phyloP scores from a whole-genome alignment of 2,329 filamentous ascomycete genomes.

The Cladophialophora chaetospira region DNA sequence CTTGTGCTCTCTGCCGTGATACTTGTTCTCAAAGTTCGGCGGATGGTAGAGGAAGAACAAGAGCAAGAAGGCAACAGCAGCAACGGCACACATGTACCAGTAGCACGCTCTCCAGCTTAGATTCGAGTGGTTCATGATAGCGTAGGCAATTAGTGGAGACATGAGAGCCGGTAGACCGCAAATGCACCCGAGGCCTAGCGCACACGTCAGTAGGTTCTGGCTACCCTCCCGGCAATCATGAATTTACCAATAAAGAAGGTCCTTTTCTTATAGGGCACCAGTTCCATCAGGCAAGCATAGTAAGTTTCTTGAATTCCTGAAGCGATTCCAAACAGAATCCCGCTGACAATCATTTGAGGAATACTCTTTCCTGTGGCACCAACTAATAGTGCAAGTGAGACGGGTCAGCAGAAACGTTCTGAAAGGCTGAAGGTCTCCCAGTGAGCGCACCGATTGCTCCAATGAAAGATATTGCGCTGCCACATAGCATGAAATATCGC shows the following conservation, averaged over 20 bases:
- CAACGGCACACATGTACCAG: constrained; percentile 33
- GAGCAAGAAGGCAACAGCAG: constrained; percentile 14
- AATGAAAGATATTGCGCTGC: constrained; percentile 40
- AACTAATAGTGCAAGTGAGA: no score
- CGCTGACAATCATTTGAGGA: constrained; percentile 42
- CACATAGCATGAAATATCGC: constrained; percentile 39
- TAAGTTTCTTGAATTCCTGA: constrained; percentile 45
- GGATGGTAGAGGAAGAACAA: constrained; percentile 50
- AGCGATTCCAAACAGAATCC: constrained; percentile 42
- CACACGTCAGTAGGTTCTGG: not conserved
- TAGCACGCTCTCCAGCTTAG: constrained; percentile 54
- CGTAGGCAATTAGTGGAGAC: constrained; percentile 52
- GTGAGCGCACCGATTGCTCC: constrained; percentile 38
- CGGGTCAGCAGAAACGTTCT: not conserved
- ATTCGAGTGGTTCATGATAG: constrained; percentile 46
- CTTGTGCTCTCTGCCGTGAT: constrained; percentile 35
- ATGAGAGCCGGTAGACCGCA: constrained; percentile 35
- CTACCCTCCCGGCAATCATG: constrained; percentile 33
- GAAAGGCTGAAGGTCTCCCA: no score
- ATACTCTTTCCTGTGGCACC: constrained; percentile 42
- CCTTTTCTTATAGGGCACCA: constrained; percentile 44
- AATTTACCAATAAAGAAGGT: constrained; percentile 38
- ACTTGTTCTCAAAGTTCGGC: constrained; percentile 51
- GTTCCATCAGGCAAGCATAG: constrained; percentile 43
- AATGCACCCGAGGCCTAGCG: constrained; percentile 21